A percentile compares a stretch with the other conserved stretches of the same genome.
Evolutionary conservation across 2,329 filamentous ascomycete species (phyloP).

Genomic region (Aureobasidium melanogenum): DNA sequence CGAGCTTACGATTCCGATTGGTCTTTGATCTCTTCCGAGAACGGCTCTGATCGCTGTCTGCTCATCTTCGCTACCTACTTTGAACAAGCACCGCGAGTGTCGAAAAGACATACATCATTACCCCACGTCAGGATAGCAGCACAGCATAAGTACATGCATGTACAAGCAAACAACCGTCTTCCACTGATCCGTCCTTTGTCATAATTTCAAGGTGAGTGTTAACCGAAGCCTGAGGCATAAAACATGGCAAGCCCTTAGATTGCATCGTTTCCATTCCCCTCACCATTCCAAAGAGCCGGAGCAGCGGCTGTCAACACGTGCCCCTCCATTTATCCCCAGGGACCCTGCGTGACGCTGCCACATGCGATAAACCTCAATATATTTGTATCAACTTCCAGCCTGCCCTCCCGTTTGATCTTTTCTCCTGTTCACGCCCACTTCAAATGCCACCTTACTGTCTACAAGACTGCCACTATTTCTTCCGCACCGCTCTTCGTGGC

Average conservation of each 20-base stretch:
- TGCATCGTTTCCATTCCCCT: slow-evolving; percentile 1
- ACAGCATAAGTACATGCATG: neutral
- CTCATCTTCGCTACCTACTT: neutral
- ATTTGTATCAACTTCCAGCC: neutral
- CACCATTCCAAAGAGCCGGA: slow-evolving; percentile 3
- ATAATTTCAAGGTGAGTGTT: slow-evolving; percentile 12
- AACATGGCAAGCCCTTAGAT: neutral
- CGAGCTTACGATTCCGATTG: neutral
- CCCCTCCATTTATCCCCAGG: slow-evolving; percentile 1
- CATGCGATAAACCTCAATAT: slow-evolving; percentile 6
- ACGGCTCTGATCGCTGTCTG: neutral
- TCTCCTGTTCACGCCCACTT: neutral
- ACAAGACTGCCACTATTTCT: slow-evolving; percentile 89
- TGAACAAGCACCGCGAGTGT: neutral
- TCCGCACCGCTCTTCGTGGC: slow-evolving; percentile 78
- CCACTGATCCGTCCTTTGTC: slow-evolving; percentile 18
- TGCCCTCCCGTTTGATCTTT: neutral
- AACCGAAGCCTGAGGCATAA: neutral
- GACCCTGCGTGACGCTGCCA: slow-evolving; percentile 5
- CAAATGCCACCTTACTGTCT: slow-evolving; percentile 70
- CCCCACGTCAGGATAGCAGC: neutral
- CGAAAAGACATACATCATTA: neutral
- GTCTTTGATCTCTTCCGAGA: neutral
- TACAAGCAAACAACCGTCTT: slow-evolving; percentile 11
- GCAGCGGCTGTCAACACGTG: slow-evolving; percentile 5